phyloP scores from a whole-genome alignment of 192 early-diverging fungal genomes.

The Mortierella alpina region DNA sequence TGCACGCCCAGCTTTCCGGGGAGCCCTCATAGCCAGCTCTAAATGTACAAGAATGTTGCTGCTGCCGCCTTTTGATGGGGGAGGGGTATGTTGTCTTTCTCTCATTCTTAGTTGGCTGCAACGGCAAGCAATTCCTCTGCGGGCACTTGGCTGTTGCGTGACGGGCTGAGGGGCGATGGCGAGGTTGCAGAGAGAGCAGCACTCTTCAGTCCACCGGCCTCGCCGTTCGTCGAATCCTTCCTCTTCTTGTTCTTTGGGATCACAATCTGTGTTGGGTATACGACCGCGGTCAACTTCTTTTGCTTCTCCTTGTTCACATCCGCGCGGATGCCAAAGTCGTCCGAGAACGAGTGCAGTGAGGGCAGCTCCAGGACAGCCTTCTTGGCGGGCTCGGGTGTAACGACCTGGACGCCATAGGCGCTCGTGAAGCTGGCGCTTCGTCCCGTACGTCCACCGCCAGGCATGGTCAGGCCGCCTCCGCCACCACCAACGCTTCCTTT shows the following conservation, averaged over 20 bases:
- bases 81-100: too few relatives aligned
- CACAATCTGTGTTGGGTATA: conserved; percentile 51
- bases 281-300: conserved; percentile 35
- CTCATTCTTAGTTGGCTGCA: too few relatives aligned
- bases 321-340: conserved; percentile 28
- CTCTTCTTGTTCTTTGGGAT: conserved; percentile 42
- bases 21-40: too few relatives aligned
- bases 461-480: conserved; percentile 1
- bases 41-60: too few relatives aligned
- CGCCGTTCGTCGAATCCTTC: conserved; percentile 5
- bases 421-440: conserved; percentile 49
- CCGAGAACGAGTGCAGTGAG: conserved; percentile 46
- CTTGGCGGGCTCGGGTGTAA: conserved; percentile 5
- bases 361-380: conserved; percentile 38
- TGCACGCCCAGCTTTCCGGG: too few relatives aligned
- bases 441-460: conserved; percentile 22
- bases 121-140: too few relatives aligned
- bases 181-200: conserved; percentile 13
- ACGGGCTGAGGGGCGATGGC: not conserved
- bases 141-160: too few relatives aligned
- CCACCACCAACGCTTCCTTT: conserved; percentile 33
- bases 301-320: conserved; percentile 20
- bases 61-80: too few relatives aligned
- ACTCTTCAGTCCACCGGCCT: conserved; percentile 5
- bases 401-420: conserved; percentile 38